Base-by-base conservation (phyloP, 2,329 filamentous ascomycete genomes). In the Aspergillus oerlinghausenensis region DNA sequence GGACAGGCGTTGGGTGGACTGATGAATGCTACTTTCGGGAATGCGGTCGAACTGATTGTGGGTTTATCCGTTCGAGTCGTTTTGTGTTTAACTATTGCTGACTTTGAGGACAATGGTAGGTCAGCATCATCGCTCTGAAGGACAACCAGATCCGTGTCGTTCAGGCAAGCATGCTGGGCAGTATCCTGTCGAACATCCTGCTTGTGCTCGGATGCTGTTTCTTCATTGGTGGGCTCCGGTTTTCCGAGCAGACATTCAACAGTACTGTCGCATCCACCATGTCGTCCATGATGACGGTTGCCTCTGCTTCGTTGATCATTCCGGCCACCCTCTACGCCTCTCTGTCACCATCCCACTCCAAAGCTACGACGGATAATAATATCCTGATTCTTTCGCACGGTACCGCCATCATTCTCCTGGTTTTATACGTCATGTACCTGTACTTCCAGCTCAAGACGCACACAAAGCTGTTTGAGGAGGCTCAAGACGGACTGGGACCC, bases 101-200 rank as follows among this genome's bases (percentile, higher is more conserved):
- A 29, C 29, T 17, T 55, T 57, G 47, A 60, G 32, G 26, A 14
- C 48, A 17, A 45, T 50, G 55, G 9, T 69, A 93, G 89, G 90
- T 96, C 70, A 96, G 90, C 72, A 93, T 97, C 65, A 88, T 97
- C 62, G 94, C 94, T 19, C 82, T 99, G 49, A 85, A 81, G 63
- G 86, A 94, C 65, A 85, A 86, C 61, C 89, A 97, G 76, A 95
- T 97, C 70, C 87, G 93, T 67, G 92, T 97, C 63, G 93, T 97
- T n/a, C 94, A 97, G 77, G 89, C 93, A 21, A 96, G 91, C 62
- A 97, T 97, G 92, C 86, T 97, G 35, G 93, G 94, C 50, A 95
- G 90, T 68, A 96, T 97, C 65, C 81, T 97, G 42, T 97, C 93
- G 63, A 97, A 97, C 75, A 87, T 97, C 62, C 82, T 97, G 7